These are phyloP conservation scores for Phytopythium aichiense DNA, from an alignment of 352 stramenopile genomes.

Conservation along the genomic window DNA sequence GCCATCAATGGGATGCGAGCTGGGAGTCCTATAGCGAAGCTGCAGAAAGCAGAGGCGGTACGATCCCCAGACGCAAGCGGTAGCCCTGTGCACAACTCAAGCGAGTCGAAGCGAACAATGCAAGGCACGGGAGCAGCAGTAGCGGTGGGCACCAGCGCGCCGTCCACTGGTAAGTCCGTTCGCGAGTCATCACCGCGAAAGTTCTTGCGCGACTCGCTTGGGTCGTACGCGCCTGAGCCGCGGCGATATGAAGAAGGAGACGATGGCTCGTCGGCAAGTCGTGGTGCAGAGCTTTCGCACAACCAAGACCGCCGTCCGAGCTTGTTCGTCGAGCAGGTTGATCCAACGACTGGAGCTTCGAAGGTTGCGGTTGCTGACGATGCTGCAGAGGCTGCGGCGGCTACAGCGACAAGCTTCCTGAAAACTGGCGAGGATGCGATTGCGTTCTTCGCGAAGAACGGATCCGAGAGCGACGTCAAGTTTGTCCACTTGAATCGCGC, in stretches of 20 bases:
- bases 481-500: slow-evolving; percentile 93
- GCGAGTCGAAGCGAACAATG: not conserved
- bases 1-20: slow-evolving; percentile 4
- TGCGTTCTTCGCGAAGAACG: slow-evolving; percentile 92
- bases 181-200: slow-evolving; percentile 55
- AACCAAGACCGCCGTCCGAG: slow-evolving; percentile 30
- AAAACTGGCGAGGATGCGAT: slow-evolving; percentile 90
- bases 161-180: slow-evolving; percentile 22
- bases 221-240: slow-evolving; percentile 5
- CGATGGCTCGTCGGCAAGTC: not conserved
- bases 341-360: slow-evolving; percentile 37
- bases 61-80: not conserved
- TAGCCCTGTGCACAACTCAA: not conserved
- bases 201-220: slow-evolving; percentile 58
- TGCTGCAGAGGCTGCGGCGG: slow-evolving; percentile 46
- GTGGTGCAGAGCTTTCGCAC: not conserved
- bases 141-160: not conserved
- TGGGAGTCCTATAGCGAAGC: slow-evolving; percentile 13
- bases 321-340: slow-evolving; percentile 42
- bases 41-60: not conserved
- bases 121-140: not conserved
- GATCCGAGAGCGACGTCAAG: slow-evolving; percentile 90
- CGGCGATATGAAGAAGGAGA: slow-evolving; percentile 13
- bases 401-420: slow-evolving; percentile 46
- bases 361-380: slow-evolving; percentile 33